Evolutionary conservation across 148 eudicot species (phyloP).

Genomic region (Gaultheria prostrata): DNA sequence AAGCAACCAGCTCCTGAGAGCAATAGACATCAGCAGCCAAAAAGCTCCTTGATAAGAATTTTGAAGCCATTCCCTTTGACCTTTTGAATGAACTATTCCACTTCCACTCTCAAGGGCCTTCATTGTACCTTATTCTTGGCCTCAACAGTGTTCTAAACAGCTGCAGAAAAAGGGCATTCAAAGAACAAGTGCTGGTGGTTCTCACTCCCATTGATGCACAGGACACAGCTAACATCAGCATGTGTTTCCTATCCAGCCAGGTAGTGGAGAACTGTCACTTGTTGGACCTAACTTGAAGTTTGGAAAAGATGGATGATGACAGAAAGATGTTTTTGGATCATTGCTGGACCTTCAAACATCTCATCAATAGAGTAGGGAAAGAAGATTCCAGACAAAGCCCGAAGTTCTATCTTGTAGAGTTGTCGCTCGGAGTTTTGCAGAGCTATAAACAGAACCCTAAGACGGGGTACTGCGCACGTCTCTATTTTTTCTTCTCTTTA

Average conservation of each 20-base stretch:
- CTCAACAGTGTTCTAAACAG: neutral
- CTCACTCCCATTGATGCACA: no score
- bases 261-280: neutral
- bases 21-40: neutral
- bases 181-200: no score
- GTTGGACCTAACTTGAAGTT: neutral
- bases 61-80: neutral
- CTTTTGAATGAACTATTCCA: neutral
- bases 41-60: neutral
- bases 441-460: neutral
- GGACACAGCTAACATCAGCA: no score
- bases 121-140: neutral
- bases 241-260: neutral
- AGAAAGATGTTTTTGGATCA: neutral
- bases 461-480: neutral
- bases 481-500: neutral
- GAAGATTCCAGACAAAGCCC: conserved; percentile 2
- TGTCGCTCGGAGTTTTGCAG: neutral
- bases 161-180: neutral
- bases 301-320: neutral
- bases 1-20: no score
- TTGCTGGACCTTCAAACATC: neutral
- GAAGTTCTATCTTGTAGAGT: neutral
- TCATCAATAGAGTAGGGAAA: neutral
- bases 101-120: neutral